phyloP scores from a whole-genome alignment of 164 flowering plant genomes.

The Pachysandra terminalis region DNA sequence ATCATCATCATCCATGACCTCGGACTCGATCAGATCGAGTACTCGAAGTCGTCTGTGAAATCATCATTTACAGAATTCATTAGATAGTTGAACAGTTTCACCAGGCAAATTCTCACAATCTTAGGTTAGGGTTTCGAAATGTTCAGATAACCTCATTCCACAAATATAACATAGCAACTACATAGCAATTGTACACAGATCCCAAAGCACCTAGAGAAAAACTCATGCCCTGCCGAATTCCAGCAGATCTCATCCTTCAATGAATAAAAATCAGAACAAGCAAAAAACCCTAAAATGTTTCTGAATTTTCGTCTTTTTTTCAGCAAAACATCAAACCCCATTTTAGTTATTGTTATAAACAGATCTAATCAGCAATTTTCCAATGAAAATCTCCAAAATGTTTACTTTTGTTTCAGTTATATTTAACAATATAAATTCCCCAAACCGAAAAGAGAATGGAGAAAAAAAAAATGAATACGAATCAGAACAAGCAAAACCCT shows the following conservation, averaged over 20 bases:
- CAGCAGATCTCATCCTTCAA: not conserved
- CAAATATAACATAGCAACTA: not conserved
- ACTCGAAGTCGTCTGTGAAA: constrained; percentile 62
- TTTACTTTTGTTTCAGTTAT: too few relatives aligned
- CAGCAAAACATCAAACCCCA: not conserved
- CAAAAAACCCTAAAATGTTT: not conserved
- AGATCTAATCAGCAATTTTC: constrained; percentile 7
- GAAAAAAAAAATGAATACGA: not conserved
- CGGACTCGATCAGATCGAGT: constrained; percentile 76
- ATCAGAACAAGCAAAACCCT: not conserved
- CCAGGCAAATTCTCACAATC: not conserved
- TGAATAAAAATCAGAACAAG: not conserved
- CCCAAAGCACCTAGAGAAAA: too few relatives aligned
- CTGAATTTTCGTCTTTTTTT: not conserved
- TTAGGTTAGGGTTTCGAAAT: constrained; percentile 1
- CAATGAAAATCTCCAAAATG: too few relatives aligned
- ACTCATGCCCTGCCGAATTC: not conserved
- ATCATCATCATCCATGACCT: constrained; percentile 69
- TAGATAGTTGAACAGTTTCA: not conserved
- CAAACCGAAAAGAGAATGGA: too few relatives aligned
- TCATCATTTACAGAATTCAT: constrained; percentile 1
- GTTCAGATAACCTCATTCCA: not conserved
- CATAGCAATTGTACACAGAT: not conserved
- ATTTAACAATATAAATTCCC: too few relatives aligned
- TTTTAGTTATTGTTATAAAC: too few relatives aligned